Evolutionary conservation across 768 basidiomycete species (phyloP), one percentile per base, ranked within the genome.

Genomic region (Phaeotremella skinneri): DNA sequence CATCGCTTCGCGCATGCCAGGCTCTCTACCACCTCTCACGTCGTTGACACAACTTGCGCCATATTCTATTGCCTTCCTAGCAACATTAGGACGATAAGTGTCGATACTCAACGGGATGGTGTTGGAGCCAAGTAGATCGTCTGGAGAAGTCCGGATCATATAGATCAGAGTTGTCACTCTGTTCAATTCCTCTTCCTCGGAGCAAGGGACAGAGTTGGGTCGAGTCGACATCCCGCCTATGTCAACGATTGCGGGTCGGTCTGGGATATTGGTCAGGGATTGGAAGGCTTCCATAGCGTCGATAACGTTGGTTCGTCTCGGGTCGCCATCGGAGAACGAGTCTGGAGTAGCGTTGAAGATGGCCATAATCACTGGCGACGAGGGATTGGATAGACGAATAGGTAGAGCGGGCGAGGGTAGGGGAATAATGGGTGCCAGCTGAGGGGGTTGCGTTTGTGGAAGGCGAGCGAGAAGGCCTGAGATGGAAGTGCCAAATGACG

Each of bases 11-110:
- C 87, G 84, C 89, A 94, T 89, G 53, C 81, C 78, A 25, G 80
- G 82, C 13, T 83, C 81, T 0, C 82, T 81, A 0, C 92, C 79
- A 2, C 78, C 92, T 0, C 85, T 83, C 56, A 97, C 91, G 66
- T 98, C 96, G 76, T 98, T 98, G 80, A 98, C 88, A 72, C 89
- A 88, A 67, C 87, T 90, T 7, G 90, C 94, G 0, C 96, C 94
- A 0, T 89, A 90, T 11, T 78, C 76, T 6, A 97, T 79, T 1
- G 89, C 87, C 1, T 82, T 83, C 49, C 82, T 80, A 0, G 91
- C 91, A 0, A 97, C 92, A 4, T 83, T 79, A 34, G 85, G 81
- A n/a, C 91, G 86, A 81, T 90, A 93, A 0, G 91, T 96, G 75
- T 96, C 91, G 34, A 96, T 79, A 64, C 88, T 90, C 70, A 93